Base-by-base conservation (phyloP, 768 basidiomycete species). In the Pseudohyphozyma bogoriensis region DNA sequence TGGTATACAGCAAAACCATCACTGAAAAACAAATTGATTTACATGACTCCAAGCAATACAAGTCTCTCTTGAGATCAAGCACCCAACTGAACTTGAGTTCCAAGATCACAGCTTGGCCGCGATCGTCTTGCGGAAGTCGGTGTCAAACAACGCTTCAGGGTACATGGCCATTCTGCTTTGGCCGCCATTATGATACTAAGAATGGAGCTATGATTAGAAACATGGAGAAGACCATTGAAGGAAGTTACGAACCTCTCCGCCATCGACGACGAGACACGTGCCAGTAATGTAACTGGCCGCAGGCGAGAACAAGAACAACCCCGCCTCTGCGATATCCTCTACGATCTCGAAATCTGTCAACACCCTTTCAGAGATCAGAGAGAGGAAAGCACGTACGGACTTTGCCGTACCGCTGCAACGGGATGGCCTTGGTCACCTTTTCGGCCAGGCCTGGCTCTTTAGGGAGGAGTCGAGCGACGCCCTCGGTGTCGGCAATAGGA, bases 401-500 rank as follows among this genome's bases (percentile, higher is more conserved):
- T 4, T 46, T 52, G n/a, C 73, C 73, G 42, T 55, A 50, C 10
- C 70, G 58, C 57, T 72, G 71, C 8, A 71, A 55, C 3, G 72
- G 74, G 28, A 71, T 68, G 26, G 44, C 44, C 12, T 51, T 49
- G 36, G 35, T 55, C 68, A 70, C 64, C 18, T 69, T 68, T 15
- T 65, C 67, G 4, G 70, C 65, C 59, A 66, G 63, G 13, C 58
- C 72, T 58, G 40, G 65, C 64, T 35, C 72, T 70, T 59, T 70
- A 66, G 36, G 73, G 64, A 54, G 60, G 20, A 79, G 70, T 26
- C 76, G 69, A 13, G 73, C 67, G 73, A 77, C 73, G 20, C 79
- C 79, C 72, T 86, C 89, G 2, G 93, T 95, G 13, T 78, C 82
- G 7, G 70, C 80, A 59, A 93, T 92, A 9, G 87, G 84, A 4